These are phyloP conservation scores for Diaporthe sp. DNA, from an alignment of 2,329 filamentous ascomycete species.

Conservation along the genomic window DNA sequence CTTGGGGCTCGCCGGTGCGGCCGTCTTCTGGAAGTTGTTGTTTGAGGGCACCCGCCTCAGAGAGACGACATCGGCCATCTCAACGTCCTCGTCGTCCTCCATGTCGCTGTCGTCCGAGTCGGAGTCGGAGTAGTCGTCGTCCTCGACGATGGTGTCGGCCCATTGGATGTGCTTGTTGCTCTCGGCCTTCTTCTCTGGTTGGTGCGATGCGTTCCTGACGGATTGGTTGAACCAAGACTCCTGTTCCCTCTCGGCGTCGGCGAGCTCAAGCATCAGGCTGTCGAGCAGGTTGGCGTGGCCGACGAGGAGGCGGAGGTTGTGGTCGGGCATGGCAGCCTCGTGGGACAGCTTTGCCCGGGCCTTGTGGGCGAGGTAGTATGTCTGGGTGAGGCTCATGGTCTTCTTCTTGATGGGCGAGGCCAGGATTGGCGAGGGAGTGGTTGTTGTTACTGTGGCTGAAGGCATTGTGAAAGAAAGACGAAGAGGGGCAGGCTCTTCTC, in stretches of 20 bases:
- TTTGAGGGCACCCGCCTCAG: constrained; percentile 60
- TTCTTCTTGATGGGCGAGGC: constrained; percentile 70
- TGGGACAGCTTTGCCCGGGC: constrained; percentile 95
- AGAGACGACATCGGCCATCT: constrained; percentile 64
- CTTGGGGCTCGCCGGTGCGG: constrained; percentile 52
- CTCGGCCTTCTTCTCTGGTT: constrained; percentile 54
- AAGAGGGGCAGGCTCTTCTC: constrained; percentile 33
- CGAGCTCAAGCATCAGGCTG: constrained; percentile 88
- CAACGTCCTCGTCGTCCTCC: constrained; percentile 70
- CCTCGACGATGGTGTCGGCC: constrained; percentile 83
- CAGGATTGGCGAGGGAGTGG: constrained; percentile 43
- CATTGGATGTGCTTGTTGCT: constrained; percentile 86
- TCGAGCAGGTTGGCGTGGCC: constrained; percentile 99
- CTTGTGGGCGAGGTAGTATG: constrained; percentile 98
- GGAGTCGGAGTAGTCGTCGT: constrained; percentile 72
- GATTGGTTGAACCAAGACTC: constrained; percentile 98
- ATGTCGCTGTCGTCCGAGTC: constrained; percentile 59
- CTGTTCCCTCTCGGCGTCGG: constrained; percentile 94
- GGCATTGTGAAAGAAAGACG: constrained; percentile 50
- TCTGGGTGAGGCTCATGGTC: constrained; percentile 98
- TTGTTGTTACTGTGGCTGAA: constrained; percentile 43
- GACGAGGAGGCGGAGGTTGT: constrained; percentile 94
- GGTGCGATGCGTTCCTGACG: constrained; percentile 75
- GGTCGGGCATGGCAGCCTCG: constrained; percentile 90
- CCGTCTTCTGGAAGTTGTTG: constrained; percentile 41